A percentile compares a stretch with the other conserved stretches of the same genome.
Evolutionary conservation across 306 rosid species (phyloP).

Genomic region (Acacia melanoxylon): DNA sequence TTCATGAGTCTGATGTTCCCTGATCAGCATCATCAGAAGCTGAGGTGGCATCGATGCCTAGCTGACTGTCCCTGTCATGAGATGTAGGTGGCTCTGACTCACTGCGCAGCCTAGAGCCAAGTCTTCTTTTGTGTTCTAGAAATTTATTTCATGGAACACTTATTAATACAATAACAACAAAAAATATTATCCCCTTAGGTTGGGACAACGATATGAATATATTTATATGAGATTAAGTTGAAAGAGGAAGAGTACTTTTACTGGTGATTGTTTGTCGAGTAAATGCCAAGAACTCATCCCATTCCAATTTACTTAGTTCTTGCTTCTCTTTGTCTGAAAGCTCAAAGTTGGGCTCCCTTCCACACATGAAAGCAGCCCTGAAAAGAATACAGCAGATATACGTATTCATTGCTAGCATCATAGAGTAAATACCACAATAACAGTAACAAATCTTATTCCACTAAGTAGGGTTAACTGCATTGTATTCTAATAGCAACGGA

Average conservation of each 20-base stretch:
- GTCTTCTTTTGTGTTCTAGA: conserved; percentile 70
- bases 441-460: neutral
- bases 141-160: conserved; percentile 3
- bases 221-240: neutral
- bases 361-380: conserved; percentile 98
- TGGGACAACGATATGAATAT: no score
- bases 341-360: conserved; percentile 92
- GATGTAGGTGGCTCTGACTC: conserved; percentile 37
- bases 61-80: conserved; percentile 48
- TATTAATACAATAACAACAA: conserved; percentile 19
- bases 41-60: conserved; percentile 36
- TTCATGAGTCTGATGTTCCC: conserved; percentile 49
- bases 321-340: conserved; percentile 72
- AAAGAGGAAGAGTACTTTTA: conserved; percentile 56
- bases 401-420: neutral
- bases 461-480: neutral
- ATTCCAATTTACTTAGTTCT: conserved; percentile 68
- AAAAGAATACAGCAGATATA: conserved; percentile 12
- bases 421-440: neutral
- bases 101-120: conserved; percentile 35
- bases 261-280: conserved; percentile 78
- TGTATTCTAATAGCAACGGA: neutral
- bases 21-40: conserved; percentile 58
- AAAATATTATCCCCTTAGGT: neutral
- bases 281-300: conserved; percentile 88